Base-by-base conservation (phyloP, 768 basidiomycete genomes). In the Psilocybe cubensis region DNA sequence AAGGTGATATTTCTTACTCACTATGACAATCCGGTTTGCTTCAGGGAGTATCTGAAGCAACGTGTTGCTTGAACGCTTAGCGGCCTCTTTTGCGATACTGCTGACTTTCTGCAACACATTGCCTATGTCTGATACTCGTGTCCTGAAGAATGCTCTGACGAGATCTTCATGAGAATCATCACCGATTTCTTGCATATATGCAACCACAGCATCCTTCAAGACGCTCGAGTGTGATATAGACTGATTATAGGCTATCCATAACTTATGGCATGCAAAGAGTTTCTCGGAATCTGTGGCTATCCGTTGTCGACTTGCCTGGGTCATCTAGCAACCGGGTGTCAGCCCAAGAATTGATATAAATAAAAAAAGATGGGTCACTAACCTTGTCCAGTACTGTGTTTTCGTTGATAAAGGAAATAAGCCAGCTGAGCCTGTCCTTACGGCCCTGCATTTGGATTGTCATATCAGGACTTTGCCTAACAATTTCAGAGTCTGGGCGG, bases 391-490 rank as follows among this genome's bases (percentile, higher is more conserved):
- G 75, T 4, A 88, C 88, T 0, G 83, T 87, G 69, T 96, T 96
- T 51, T 92, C 88, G 43, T 94, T 91, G 65, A 97, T 91, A 69
- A 94, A 96, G 23, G 80, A 81, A 62, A 96, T 91, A n/a, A 98
- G 78, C 81, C 91, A 93, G 52, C 84, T 86, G 25, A 96, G 74
- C 33, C 92, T 78, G 53, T 89, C 86, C 66, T 88, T 88, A 25
- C 92, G 83, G 38, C 84, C 85, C 4, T 79, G 81, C 61, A 98
- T 72, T 67, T 96, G 94, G 1, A 86, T 79, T 14, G 85, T 85
- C 40, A 96, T 76, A 68, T 97, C 95, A 64, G 92, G 89, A 59
- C 89, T 90, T 8, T 84, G 79, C 38, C 83, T 74, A 47, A 94
- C 86, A 61, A 92, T 78, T 70, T 87, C 78, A 24, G 79, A 62